Conservation (phyloP, 805 yeast genomes). For the Clavispora fructus region DNA sequence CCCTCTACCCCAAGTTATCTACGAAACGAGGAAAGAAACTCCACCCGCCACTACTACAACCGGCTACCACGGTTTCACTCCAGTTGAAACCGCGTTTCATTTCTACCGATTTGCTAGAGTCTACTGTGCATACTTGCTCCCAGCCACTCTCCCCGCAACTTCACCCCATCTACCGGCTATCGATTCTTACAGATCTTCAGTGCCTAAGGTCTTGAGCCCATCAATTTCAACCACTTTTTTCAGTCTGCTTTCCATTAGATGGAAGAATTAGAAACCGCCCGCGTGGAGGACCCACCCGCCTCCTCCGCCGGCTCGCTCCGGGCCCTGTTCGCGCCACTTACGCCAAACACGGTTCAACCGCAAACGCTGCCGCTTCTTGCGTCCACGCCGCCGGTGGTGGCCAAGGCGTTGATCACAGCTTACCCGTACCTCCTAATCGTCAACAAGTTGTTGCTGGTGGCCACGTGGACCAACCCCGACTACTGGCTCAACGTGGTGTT, state of each 20-base stretch:
- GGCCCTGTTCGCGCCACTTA: constrained; percentile 21
- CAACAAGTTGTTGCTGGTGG: constrained; percentile 61
- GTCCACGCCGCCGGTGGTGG: constrained; percentile 86
- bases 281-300: not conserved
- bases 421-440: constrained; percentile 80
- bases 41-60: too few relatives aligned
- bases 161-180: too few relatives aligned
- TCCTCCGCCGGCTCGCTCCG: constrained; percentile 18
- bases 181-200: too few relatives aligned
- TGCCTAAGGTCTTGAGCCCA: too few relatives aligned
- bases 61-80: too few relatives aligned
- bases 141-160: too few relatives aligned
- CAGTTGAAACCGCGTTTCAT: too few relatives aligned
- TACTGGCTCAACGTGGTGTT: constrained; percentile 67
- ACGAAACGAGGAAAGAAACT: too few relatives aligned
- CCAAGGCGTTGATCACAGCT: constrained; percentile 73
- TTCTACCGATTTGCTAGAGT: too few relatives aligned
- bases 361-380: constrained; percentile 77
- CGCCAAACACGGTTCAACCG: constrained; percentile 22
- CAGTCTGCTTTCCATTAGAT: not conserved
- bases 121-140: too few relatives aligned
- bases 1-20: too few relatives aligned
- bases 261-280: not conserved
- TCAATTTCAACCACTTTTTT: not conserved
- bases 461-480: constrained; percentile 91